These are phyloP conservation scores for Cadophora sp. DNA, from an alignment of 2,329 filamentous ascomycete genomes.

Conservation along the genomic window DNA sequence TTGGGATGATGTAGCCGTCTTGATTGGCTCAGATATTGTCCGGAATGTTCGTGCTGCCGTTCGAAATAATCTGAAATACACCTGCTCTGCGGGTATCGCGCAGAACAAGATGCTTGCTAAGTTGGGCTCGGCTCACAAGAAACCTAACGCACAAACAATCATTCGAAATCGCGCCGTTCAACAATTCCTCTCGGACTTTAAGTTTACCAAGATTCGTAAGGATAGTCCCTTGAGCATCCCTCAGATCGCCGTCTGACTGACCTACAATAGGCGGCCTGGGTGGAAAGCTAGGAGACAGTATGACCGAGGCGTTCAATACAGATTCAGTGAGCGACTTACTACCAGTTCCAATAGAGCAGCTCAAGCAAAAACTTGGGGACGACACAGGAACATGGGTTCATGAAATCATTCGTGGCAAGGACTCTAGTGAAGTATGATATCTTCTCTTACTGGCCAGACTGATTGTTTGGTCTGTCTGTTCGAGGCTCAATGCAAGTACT, in stretches of 20 bases:
- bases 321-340: conserved; percentile 81
- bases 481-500: neutral
- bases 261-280: conserved; percentile 73
- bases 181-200: conserved; percentile 82
- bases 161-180: conserved; percentile 83
- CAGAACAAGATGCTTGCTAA: conserved; percentile 96
- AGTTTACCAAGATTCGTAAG: conserved; percentile 82
- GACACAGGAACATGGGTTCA: conserved; percentile 89
- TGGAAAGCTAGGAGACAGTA: conserved; percentile 89
- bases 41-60: conserved; percentile 75
- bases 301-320: conserved; percentile 81
- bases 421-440: conserved; percentile 68
- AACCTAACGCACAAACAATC: conserved; percentile 94
- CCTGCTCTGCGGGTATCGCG: conserved; percentile 88
- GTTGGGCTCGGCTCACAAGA: conserved; percentile 87
- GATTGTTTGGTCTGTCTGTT: neutral
- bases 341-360: conserved; percentile 72
- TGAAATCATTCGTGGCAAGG: conserved; percentile 83
- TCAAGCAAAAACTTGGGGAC: conserved; percentile 80
- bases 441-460: neutral
- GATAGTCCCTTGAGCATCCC: conserved; percentile 36
- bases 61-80: conserved; percentile 77
- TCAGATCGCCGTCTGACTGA: neutral
- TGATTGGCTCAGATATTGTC: conserved; percentile 89
- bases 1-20: conserved; percentile 92